Conservation (phyloP, 2,329 filamentous ascomycete genomes). For the Phialocephala sp. region DNA sequence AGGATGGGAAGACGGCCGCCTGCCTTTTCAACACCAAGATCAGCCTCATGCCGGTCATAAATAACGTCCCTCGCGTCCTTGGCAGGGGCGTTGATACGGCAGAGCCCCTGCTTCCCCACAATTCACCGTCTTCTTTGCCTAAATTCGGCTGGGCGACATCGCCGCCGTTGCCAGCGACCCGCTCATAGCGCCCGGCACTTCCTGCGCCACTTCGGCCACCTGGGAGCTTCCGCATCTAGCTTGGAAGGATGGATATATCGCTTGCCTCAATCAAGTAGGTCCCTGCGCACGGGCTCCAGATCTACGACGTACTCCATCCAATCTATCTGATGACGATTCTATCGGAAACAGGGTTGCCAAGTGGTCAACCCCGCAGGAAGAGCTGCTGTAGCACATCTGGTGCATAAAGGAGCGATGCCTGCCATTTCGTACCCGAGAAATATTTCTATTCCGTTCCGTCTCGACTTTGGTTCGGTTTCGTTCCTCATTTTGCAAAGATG, state of each 20-base stretch:
- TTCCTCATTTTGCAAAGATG: background rate
- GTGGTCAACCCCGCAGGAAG: background rate
- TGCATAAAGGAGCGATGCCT: constrained; percentile 7
- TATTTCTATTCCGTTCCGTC: constrained; percentile 1
- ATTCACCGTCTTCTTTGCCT: background rate
- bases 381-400: background rate
- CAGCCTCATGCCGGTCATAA: background rate
- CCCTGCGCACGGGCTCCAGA: background rate
- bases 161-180: too few relatives aligned
- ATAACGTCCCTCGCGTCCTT: background rate
- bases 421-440: background rate
- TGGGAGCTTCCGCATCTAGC: constrained; percentile 3
- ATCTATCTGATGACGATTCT: constrained; percentile 5
- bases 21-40: background rate
- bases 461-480: background rate
- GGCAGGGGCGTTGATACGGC: background rate
- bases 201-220: background rate
- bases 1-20: background rate
- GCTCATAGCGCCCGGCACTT: background rate
- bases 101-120: background rate
- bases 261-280: constrained; percentile 1
- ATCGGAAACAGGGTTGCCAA: background rate
- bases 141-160: background rate
- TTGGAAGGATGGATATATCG: background rate
- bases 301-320: background rate